Evolutionary conservation across 306 rosid genomes (phyloP).

Genomic region (Parietaria judaica): DNA sequence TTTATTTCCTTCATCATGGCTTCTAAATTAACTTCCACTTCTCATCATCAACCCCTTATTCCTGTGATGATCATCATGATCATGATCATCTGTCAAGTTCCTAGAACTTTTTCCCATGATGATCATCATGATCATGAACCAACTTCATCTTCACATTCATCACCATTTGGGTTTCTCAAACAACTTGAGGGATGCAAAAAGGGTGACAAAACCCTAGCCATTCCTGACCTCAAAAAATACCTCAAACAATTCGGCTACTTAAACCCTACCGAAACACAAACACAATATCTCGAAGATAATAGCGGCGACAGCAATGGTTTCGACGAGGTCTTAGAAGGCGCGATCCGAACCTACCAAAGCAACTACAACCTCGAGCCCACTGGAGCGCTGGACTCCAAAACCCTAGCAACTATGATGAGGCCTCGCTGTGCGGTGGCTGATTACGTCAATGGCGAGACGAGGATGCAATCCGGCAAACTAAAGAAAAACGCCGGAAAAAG

Average conservation of each 20-base stretch:
- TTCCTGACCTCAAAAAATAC: slow-evolving; percentile 26
- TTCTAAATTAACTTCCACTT: background rate
- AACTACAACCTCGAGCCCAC: slow-evolving; percentile 18
- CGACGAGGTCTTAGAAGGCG: slow-evolving; percentile 25
- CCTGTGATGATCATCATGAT: background rate
- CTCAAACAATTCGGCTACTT: slow-evolving; percentile 35
- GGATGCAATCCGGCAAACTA: slow-evolving; percentile 16
- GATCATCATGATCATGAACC: background rate
- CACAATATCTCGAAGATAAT: background rate
- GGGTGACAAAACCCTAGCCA: slow-evolving; percentile 31
- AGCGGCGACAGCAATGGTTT: background rate
- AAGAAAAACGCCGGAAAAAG: background rate
- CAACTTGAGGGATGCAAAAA: slow-evolving; percentile 24
- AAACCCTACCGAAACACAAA: background rate
- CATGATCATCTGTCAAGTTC: background rate
- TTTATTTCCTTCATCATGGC: too few relatives aligned
- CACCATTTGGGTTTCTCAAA: slow-evolving; percentile 23
- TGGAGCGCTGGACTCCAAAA: slow-evolving; percentile 23
- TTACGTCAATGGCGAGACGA: slow-evolving; percentile 13
- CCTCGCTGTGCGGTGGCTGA: slow-evolving; percentile 47
- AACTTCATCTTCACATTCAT: background rate
- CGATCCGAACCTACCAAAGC: slow-evolving; percentile 34
- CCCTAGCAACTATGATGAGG: slow-evolving; percentile 24
- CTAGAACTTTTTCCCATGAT: background rate
- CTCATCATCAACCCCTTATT: background rate